A percentile compares a stretch with the other conserved stretches of the same genome.
These are phyloP conservation scores for Hymenoscyphus scutula DNA, from an alignment of 2,329 filamentous ascomycete genomes.

Conservation along the genomic window DNA sequence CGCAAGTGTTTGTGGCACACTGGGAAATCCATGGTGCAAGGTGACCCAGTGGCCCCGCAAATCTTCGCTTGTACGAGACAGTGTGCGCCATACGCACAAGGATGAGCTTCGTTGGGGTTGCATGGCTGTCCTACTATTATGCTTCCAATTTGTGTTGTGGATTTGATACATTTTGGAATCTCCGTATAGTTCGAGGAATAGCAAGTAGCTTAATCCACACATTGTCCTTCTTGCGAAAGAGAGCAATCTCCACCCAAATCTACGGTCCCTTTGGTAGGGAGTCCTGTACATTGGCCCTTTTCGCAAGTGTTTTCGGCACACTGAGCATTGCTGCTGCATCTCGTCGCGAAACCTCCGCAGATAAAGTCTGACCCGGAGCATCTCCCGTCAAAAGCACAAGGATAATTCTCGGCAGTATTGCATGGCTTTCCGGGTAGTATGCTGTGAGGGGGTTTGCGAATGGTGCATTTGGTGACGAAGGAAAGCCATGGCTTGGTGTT, in stretches of 20 bases:
- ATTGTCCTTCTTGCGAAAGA: conserved; percentile 10
- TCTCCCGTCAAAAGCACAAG: conserved; percentile 4
- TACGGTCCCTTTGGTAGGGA: conserved; percentile 7
- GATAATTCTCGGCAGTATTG: not conserved
- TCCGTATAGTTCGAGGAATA: conserved; percentile 15
- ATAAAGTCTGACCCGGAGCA: not conserved
- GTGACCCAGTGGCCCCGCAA: conserved; percentile 19
- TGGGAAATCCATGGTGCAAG: conserved; percentile 16
- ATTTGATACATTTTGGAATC: conserved; percentile 9
- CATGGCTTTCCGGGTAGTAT: conserved; percentile 2
- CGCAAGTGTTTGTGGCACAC: conserved; percentile 24
- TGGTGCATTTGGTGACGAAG: too few species aligned
- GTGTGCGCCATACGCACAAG: too few species aligned
- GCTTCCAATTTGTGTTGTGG: too few species aligned
- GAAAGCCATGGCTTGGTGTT: too few species aligned
- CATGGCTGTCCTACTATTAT: too few species aligned
- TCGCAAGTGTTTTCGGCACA: conserved; percentile 10
- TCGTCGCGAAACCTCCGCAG: conserved; percentile 6
- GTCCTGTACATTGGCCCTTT: conserved; percentile 7
- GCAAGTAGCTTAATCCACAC: conserved; percentile 19
- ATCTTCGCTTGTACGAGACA: too few species aligned
- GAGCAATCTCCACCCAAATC: conserved; percentile 15
- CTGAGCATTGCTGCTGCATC: conserved; percentile 7
- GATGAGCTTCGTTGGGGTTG: too few species aligned
- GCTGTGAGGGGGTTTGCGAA: not conserved